These are phyloP conservation scores for Flueggea neowawraea DNA, from an alignment of 441 rosid species.

Conservation along the genomic window DNA sequence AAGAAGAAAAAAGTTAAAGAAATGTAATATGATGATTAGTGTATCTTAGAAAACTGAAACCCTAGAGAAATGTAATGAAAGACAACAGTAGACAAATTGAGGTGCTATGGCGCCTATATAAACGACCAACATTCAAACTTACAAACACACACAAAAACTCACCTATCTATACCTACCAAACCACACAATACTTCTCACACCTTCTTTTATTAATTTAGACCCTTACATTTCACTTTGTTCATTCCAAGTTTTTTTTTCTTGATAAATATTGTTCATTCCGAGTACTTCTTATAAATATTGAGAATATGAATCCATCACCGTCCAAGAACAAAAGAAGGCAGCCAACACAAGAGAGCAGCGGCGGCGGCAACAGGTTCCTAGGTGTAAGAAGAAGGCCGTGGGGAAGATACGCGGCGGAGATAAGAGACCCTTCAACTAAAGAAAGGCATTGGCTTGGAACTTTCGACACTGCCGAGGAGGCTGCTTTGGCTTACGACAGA, in stretches of 20 bases:
- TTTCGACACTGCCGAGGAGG: constrained; percentile 79
- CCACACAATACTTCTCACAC: not conserved
- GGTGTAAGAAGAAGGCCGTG: constrained; percentile 87
- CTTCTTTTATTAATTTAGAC: not conserved
- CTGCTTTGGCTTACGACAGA: constrained; percentile 81
- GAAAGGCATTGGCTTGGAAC: constrained; percentile 93
- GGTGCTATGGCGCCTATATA: not conserved
- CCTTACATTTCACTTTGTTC: not conserved
- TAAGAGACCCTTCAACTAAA: constrained; percentile 78
- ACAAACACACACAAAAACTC: too few relatives aligned
- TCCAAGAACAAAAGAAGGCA: not conserved
- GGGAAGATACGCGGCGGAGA: constrained; percentile 89
- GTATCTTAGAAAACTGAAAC: too few relatives aligned
- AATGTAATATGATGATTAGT: too few relatives aligned
- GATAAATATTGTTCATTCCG: too few relatives aligned
- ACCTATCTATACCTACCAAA: not conserved
- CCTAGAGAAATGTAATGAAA: not conserved
- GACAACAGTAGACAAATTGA: not conserved
- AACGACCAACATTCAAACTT: too few relatives aligned
- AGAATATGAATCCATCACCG: not conserved
- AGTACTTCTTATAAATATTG: too few relatives aligned
- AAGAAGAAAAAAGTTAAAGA: too few relatives aligned
- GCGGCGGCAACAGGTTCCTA: constrained; percentile 35
- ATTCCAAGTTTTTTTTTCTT: too few relatives aligned
- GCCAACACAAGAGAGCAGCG: constrained; percentile 6